Evolutionary conservation across 345 rosid species (phyloP), one percentile per base, ranked within the genome.

Genomic region (Erysimum cheiranthoides): DNA sequence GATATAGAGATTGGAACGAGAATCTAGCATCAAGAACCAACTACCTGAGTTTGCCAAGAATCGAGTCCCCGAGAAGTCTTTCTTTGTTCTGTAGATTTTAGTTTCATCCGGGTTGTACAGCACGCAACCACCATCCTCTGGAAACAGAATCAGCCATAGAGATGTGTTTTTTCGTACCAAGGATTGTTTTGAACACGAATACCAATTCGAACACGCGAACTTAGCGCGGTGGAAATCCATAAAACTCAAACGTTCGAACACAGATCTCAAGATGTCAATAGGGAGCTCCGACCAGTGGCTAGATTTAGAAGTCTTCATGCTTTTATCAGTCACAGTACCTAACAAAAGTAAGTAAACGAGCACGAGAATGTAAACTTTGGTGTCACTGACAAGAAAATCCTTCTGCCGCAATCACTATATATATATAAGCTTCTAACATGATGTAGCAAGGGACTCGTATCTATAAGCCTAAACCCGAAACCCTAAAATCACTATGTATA

Each of bases 221-320:
- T 34, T 71, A 14, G 65, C 47, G 5, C 66, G 58, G 56, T 34
- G 45, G 36, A 46, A 59, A 34, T 45, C 58, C 5, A 47, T 3
- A 46, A 32, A 45, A 18, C 16, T 13, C n/a, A 45, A 12, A 45
- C 28, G 66, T 45, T 57, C n/a, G 6, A 70, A 57, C 32, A 70
- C 7, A 45, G 13, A 70, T 43, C 35, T 45, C 34, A 70, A 58
- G 0, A 42, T 70, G 56, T 70, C 74, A 5, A 3, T 6, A 5
- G 73, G 63, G 11, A 68, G 62, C 40, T 68, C 63, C 1, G 63
- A 68, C 73, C 52, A 68, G 17, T 16, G 12, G 40, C 63, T 7
- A 17, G 2, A 40, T 10, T 12, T 28, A 28, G 8, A 31, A 40
- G 42, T 14, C 39, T 68, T 14, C 31, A 16, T 31, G 25, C 25